A percentile compares a stretch with the other conserved stretches of the same genome.
Evolutionary conservation across 1,284 basidiomycete species (phyloP).

Genomic region (Thelephora terrestris): DNA sequence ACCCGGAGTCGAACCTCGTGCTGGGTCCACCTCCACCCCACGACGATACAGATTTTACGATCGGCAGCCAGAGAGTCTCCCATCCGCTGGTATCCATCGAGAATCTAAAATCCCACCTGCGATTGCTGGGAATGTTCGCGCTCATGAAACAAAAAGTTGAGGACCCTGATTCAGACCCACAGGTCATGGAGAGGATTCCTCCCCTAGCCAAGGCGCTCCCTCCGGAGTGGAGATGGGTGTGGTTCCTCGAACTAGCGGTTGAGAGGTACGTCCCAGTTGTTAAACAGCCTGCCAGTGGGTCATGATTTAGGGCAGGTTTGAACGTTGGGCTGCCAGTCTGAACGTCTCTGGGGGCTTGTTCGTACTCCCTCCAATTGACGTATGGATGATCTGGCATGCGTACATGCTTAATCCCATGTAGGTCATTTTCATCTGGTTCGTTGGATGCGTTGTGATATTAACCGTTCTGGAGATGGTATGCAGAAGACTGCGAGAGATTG

Average conservation of each 20-base stretch:
- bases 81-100: neutral
- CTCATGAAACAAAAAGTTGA: neutral
- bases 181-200: neutral
- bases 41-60: neutral
- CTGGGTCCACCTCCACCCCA: neutral
- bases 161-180: neutral
- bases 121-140: neutral
- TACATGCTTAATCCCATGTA: constrained; percentile 8
- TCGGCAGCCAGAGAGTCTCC: neutral
- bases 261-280: constrained; percentile 6
- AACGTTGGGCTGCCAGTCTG: constrained; percentile 1
- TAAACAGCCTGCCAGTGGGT: neutral
- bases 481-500: constrained; percentile 5
- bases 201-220: neutral
- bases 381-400: constrained; percentile 8
- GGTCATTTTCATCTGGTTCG: neutral
- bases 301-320: constrained; percentile 2
- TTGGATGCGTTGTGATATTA: neutral
- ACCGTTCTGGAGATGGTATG: constrained; percentile 5
- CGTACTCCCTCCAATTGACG: constrained; percentile 5
- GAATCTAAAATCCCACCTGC: constrained; percentile 1
- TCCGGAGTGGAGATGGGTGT: constrained; percentile 6
- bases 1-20: too few relatives aligned
- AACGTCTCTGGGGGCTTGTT: neutral
- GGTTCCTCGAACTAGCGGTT: constrained; percentile 10